Percentiles rank a stretch among this genome's conserved stretches.
These are phyloP conservation scores for Hypoxylon sp. DNA, from an alignment of 2,329 filamentous ascomycete species.

Conservation along the genomic window DNA sequence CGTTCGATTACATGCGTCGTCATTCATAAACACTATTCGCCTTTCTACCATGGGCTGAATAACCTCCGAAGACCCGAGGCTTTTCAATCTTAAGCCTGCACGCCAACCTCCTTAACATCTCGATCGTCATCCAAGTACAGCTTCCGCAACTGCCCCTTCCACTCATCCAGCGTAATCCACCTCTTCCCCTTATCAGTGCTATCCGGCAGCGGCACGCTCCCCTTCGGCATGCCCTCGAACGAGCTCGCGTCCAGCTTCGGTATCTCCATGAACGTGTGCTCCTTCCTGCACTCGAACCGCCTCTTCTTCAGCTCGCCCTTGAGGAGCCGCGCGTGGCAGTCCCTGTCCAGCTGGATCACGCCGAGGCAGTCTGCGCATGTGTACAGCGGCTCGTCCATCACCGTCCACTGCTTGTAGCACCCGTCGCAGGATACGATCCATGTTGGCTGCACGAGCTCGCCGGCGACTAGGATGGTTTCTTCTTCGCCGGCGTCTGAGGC, in stretches of 20 bases:
- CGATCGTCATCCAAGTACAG: slow-evolving; percentile 39
- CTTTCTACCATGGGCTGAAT: neutral
- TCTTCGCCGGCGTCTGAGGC: slow-evolving; percentile 12
- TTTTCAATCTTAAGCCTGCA: neutral
- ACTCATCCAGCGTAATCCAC: slow-evolving; percentile 49
- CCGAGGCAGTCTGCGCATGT: slow-evolving; percentile 50
- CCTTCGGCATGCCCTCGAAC: slow-evolving; percentile 43
- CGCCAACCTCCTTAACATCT: slow-evolving; percentile 2
- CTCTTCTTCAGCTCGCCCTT: slow-evolving; percentile 40
- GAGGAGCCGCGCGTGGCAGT: slow-evolving; percentile 42
- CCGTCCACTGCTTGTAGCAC: slow-evolving; percentile 45
- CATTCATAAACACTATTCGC: neutral
- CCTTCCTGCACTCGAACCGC: slow-evolving; percentile 42
- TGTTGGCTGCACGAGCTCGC: slow-evolving; percentile 41
- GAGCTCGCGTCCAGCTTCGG: slow-evolving; percentile 43
- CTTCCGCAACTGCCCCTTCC: slow-evolving; percentile 44
- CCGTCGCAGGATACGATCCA: slow-evolving; percentile 45
- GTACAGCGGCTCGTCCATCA: slow-evolving; percentile 45
- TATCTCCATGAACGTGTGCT: slow-evolving; percentile 46
- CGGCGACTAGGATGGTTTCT: neutral
- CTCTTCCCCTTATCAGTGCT: slow-evolving; percentile 32
- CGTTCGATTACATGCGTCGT: neutral
- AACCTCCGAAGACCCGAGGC: neutral
- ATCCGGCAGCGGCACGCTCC: slow-evolving; percentile 44
- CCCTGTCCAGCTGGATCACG: slow-evolving; percentile 39